These are phyloP conservation scores for Pseudogymnoascus sp. DNA, from an alignment of 2,329 filamentous ascomycete species.

Conservation along the genomic window DNA sequence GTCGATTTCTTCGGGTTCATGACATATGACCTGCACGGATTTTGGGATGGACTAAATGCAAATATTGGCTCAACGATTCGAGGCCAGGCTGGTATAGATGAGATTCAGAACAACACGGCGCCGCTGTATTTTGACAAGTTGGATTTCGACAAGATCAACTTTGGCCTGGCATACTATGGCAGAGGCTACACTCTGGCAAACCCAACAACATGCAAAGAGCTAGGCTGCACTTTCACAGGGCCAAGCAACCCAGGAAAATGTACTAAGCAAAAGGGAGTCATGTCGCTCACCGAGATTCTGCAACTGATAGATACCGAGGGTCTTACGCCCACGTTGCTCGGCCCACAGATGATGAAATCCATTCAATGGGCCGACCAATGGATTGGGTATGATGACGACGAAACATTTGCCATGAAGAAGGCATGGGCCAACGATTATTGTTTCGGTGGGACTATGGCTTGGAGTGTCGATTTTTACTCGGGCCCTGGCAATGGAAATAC, in stretches of 20 bases:
- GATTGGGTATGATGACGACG: slow-evolving; percentile 27
- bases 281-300: slow-evolving; percentile 31
- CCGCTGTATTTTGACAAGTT: slow-evolving; percentile 38
- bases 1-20: slow-evolving; percentile 32
- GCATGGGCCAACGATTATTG: slow-evolving; percentile 23
- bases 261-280: slow-evolving; percentile 24
- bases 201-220: slow-evolving; percentile 14
- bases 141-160: slow-evolving; percentile 35
- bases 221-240: slow-evolving; percentile 20
- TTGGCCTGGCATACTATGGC: slow-evolving; percentile 43
- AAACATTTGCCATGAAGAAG: slow-evolving; percentile 22
- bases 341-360: slow-evolving; percentile 13
- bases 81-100: slow-evolving; percentile 36
- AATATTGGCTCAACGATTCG: slow-evolving; percentile 29
- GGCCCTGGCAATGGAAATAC: slow-evolving; percentile 17
- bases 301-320: slow-evolving; percentile 18
- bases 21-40: slow-evolving; percentile 37
- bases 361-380: slow-evolving; percentile 20
- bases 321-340: neutral
- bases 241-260: slow-evolving; percentile 22
- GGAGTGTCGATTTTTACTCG: slow-evolving; percentile 24
- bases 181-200: slow-evolving; percentile 33
- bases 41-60: slow-evolving; percentile 33
- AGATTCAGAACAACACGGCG: slow-evolving; percentile 33
- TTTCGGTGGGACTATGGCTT: slow-evolving; percentile 25